A percentile compares a stretch with the other conserved stretches of the same genome.
Conservation (phyloP, 139 green algal genomes). For the Micractinium conductrix region DNA sequence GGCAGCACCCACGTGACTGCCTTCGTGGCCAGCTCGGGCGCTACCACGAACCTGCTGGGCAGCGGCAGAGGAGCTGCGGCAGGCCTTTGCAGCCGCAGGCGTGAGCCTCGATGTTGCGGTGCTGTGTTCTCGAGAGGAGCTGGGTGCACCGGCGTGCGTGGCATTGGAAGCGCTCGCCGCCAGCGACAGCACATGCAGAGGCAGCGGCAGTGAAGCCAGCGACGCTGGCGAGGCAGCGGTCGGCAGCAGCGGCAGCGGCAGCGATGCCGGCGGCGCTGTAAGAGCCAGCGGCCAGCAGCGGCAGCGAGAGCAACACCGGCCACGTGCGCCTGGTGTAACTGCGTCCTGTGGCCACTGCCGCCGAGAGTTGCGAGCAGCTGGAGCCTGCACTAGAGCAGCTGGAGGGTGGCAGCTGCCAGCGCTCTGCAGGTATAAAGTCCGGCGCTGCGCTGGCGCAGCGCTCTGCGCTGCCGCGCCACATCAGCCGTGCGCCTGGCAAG, state of each 20-base stretch:
- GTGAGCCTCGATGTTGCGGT: constrained; percentile 25
- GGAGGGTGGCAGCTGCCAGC: too few relatives aligned
- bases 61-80: constrained; percentile 2
- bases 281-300: too few relatives aligned
- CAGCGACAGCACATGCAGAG: not conserved
- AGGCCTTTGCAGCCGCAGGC: not conserved
- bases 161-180: not conserved
- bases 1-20: constrained; percentile 19
- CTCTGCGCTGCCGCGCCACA: not conserved
- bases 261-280: too few relatives aligned
- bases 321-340: constrained; percentile 9
- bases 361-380: constrained; percentile 44
- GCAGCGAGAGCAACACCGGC: not conserved
- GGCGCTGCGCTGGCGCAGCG: not conserved
- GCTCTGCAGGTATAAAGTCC: too few relatives aligned
- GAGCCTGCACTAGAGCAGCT: constrained; percentile 30
- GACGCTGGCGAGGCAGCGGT: too few relatives aligned
- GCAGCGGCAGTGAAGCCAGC: not conserved
- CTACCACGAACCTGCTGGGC: not conserved
- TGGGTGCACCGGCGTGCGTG: not conserved
- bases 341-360: not conserved
- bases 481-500: not conserved
- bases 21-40: constrained; percentile 22
- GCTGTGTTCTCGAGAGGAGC: constrained; percentile 14
- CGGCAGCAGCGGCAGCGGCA: not conserved